Evolutionary conservation across 257 asterid genomes (phyloP).

Genomic region (Penstemon davidsonii): DNA sequence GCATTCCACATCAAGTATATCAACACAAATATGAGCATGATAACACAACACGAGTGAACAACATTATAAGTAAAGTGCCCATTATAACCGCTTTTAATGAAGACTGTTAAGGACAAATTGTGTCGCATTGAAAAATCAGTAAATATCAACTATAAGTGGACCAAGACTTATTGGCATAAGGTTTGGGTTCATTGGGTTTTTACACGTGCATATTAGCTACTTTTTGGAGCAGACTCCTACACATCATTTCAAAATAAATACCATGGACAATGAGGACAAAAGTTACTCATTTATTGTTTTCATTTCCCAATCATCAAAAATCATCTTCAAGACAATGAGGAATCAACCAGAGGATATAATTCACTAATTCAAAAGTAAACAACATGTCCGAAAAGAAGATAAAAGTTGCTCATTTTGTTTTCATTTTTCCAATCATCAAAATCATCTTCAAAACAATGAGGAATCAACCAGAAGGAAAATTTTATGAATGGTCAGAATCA

Average conservation of each 20-base stretch:
- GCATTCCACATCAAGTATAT: constrained; percentile 1
- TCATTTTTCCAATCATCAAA: background rate
- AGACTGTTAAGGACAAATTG: background rate
- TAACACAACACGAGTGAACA: constrained; percentile 10
- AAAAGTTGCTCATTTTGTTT: background rate
- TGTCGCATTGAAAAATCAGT: no score
- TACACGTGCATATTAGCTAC: background rate
- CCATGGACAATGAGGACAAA: background rate
- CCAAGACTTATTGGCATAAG: background rate
- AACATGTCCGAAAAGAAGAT: background rate
- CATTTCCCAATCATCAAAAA: background rate
- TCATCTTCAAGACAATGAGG: background rate
- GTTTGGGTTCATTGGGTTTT: background rate
- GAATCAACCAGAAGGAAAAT: background rate
- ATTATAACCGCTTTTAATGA: background rate
- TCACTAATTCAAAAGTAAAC: background rate
- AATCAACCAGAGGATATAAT: background rate
- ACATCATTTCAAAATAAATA: no score
- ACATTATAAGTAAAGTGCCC: background rate
- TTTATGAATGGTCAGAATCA: background rate
- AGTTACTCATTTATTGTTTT: background rate
- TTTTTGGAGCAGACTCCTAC: no score
- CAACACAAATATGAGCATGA: constrained; percentile 14
- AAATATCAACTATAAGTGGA: background rate
- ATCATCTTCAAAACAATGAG: background rate